These are phyloP conservation scores for Colletotrichum coccodes DNA, from an alignment of 2,329 filamentous ascomycete species.

Conservation along the genomic window DNA sequence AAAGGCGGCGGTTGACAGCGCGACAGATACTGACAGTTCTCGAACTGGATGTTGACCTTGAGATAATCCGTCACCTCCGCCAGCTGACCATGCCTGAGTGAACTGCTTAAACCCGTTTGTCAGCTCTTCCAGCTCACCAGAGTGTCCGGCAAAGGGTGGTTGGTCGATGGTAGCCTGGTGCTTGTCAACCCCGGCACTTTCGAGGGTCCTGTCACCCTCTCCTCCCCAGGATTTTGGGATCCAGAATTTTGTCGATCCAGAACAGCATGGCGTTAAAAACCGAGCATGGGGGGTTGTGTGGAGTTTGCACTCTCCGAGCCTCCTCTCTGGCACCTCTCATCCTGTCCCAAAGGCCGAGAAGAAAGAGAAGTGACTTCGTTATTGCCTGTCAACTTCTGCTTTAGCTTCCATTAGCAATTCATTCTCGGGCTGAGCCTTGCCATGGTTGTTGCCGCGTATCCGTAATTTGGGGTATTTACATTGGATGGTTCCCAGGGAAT, in stretches of 20 bases:
- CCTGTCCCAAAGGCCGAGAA: background rate
- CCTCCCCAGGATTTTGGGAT: conserved; percentile 4
- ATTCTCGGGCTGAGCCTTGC: background rate
- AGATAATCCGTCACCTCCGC: background rate
- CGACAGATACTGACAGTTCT: background rate
- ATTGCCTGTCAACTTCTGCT: background rate
- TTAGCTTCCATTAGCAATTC: background rate
- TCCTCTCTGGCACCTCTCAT: too few species aligned
- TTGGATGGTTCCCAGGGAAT: background rate
- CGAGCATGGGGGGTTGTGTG: conserved; percentile 20
- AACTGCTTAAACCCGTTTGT: background rate
- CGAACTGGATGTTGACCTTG: background rate
- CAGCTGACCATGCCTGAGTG: background rate
- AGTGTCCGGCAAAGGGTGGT: background rate
- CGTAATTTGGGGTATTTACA: background rate
- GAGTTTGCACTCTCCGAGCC: background rate
- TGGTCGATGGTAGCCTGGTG: background rate
- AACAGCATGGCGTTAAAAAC: background rate
- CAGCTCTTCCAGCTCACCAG: background rate
- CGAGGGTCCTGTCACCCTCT: background rate
- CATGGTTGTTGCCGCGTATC: background rate
- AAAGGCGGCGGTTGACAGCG: background rate
- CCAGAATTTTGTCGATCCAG: conserved; percentile 6
- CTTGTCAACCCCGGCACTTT: background rate
- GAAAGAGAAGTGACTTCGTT: background rate